Conservation (phyloP, 2,329 filamentous ascomycete genomes). For the Myriosclerotinia scirpicola region DNA sequence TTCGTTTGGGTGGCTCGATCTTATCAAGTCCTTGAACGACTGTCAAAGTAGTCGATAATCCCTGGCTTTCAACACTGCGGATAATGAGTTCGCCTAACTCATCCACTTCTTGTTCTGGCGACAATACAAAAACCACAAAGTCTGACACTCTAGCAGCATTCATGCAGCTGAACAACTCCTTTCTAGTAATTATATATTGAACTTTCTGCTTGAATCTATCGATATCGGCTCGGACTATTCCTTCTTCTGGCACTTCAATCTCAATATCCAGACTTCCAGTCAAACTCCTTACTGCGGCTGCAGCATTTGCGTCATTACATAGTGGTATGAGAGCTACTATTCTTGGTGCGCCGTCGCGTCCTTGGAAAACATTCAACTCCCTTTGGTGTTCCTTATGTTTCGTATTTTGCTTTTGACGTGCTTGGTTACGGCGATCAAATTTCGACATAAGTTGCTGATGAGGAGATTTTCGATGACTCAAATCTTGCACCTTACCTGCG, state of each 20-base stretch:
- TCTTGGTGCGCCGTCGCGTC: slow-evolving; percentile 80
- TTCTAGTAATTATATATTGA: slow-evolving; percentile 74
- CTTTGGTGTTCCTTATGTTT: slow-evolving; percentile 83
- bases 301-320: slow-evolving; percentile 68
- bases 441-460: slow-evolving; percentile 98
- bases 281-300: slow-evolving; percentile 66
- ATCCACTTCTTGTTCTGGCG: slow-evolving; percentile 80
- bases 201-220: slow-evolving; percentile 95
- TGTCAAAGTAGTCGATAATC: slow-evolving; percentile 88
- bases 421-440: slow-evolving; percentile 90
- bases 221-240: slow-evolving; percentile 64
- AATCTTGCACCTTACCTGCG: slow-evolving; percentile 73
- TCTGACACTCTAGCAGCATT: slow-evolving; percentile 88
- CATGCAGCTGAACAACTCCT: slow-evolving; percentile 73
- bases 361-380: slow-evolving; percentile 78
- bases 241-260: slow-evolving; percentile 58
- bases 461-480: slow-evolving; percentile 78
- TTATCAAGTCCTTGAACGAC: slow-evolving; percentile 77
- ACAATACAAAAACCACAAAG: slow-evolving; percentile 85
- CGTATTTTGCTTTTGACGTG: slow-evolving; percentile 80
- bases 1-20: slow-evolving; percentile 76
- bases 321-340: slow-evolving; percentile 87
- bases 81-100: slow-evolving; percentile 81
- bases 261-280: slow-evolving; percentile 80
- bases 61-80: slow-evolving; percentile 86